Conservation (phyloP, 1,284 basidiomycete species). For the Cronartium quercuum region DNA sequence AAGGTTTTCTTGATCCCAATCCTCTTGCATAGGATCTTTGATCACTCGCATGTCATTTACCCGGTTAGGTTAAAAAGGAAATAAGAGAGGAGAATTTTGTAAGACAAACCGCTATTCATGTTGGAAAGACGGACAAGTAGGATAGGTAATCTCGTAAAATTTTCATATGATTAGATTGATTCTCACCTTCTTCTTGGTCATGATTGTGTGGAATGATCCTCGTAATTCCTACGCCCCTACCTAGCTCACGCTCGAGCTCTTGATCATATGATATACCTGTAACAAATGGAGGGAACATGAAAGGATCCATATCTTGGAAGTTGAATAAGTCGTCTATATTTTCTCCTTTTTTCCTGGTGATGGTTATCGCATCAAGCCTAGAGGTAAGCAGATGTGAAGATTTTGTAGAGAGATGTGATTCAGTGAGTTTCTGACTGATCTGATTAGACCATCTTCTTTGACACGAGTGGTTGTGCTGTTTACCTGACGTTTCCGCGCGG, state of each 20-base stretch:
- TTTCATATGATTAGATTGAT: not conserved
- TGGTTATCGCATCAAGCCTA: conserved; percentile 1
- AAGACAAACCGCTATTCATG: not conserved
- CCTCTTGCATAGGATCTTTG: not conserved
- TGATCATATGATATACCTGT: no score
- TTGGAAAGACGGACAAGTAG: not conserved
- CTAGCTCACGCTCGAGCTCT: not conserved
- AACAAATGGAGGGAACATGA: conserved; percentile 19
- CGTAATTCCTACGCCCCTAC: conserved; percentile 15
- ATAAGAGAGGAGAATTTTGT: not conserved
- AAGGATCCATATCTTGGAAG: conserved; percentile 35
- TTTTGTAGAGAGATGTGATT: no score
- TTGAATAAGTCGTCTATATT: conserved; percentile 19
- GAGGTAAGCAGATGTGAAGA: not conserved
- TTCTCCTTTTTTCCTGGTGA: conserved; percentile 4
- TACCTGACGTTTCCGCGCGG: not conserved
- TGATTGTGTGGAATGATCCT: not conserved
- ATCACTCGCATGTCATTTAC: no score
- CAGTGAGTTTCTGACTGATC: no score
- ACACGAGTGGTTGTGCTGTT: no score
- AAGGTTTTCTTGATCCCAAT: no score
- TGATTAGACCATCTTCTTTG: not conserved
- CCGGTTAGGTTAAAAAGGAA: not conserved
- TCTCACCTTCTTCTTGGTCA: not conserved
- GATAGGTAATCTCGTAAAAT: not conserved